These are phyloP conservation scores for Xylariaceae sp. DNA, from an alignment of 2,329 filamentous ascomycete species.

Conservation along the genomic window DNA sequence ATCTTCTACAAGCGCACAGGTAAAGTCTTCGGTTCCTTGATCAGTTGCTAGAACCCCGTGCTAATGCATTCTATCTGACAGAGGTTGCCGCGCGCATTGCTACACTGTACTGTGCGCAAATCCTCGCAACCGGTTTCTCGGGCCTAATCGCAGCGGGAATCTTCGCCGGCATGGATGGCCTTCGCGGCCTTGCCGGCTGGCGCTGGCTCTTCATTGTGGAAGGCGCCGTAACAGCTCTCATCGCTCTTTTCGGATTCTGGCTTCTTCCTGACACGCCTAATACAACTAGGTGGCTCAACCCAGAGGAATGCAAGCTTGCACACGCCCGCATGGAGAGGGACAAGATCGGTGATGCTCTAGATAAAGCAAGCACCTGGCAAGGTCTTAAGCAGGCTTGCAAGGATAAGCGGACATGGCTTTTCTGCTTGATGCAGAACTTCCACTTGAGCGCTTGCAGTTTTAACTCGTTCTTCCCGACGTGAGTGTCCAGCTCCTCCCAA, in stretches of 20 bases:
- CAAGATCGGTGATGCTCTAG: constrained; percentile 49
- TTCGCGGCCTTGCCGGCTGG: constrained; percentile 50
- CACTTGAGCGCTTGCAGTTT: constrained; percentile 53
- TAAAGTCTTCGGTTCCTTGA: too few species aligned
- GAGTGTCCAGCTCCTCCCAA: constrained; percentile 11
- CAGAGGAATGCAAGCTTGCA: constrained; percentile 51
- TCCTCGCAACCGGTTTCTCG: constrained; percentile 52
- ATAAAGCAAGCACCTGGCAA: constrained; percentile 44
- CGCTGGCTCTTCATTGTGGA: constrained; percentile 58
- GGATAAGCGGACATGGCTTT: constrained; percentile 56
- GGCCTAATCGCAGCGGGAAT: constrained; percentile 63
- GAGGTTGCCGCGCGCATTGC: constrained; percentile 40
- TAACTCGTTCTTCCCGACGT: constrained; percentile 50
- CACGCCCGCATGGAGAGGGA: constrained; percentile 53
- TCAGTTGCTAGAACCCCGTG: too few species aligned
- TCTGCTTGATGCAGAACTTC: constrained; percentile 59
- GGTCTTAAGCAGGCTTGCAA: constrained; percentile 52
- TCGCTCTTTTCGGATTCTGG: constrained; percentile 66
- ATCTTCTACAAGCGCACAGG: constrained; percentile 52
- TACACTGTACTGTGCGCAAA: constrained; percentile 42
- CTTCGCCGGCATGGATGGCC: constrained; percentile 55
- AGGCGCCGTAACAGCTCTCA: constrained; percentile 61
- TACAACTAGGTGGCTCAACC: constrained; percentile 48
- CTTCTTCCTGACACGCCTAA: constrained; percentile 45
- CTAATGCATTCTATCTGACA: too few species aligned